These are phyloP conservation scores for Malassezia arunalokei DNA, from an alignment of 1,284 basidiomycete species.

Conservation along the genomic window DNA sequence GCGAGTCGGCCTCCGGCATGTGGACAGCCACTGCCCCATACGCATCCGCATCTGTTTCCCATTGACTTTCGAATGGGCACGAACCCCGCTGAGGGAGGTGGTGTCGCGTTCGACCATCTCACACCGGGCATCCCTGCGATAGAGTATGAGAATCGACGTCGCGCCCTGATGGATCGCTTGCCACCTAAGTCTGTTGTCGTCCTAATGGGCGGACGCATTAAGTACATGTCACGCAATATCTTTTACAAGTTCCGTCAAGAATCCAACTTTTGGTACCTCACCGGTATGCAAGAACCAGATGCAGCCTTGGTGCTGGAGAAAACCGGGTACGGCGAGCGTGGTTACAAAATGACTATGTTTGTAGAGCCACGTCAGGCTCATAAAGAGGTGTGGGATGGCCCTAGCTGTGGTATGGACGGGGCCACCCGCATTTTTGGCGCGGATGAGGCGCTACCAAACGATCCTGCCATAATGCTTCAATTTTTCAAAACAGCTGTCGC, in stretches of 20 bases:
- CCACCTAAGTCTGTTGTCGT: slow-evolving; percentile 69
- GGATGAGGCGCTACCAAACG: slow-evolving; percentile 33
- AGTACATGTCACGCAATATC: slow-evolving; percentile 57
- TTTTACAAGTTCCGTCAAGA: slow-evolving; percentile 66
- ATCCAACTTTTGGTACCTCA: slow-evolving; percentile 41
- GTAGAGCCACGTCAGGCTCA: slow-evolving; percentile 60
- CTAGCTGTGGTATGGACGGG: slow-evolving; percentile 49
- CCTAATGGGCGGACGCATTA: slow-evolving; percentile 64
- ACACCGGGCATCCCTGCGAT: slow-evolving; percentile 69
- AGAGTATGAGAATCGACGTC: slow-evolving; percentile 73
- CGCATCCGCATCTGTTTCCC: slow-evolving; percentile 65
- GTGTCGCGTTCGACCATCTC: slow-evolving; percentile 52
- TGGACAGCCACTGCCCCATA: slow-evolving; percentile 64
- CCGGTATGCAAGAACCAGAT: slow-evolving; percentile 82
- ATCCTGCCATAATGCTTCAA: slow-evolving; percentile 25
- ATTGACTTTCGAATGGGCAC: slow-evolving; percentile 29
- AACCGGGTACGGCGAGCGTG: slow-evolving; percentile 47
- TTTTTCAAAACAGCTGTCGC: slow-evolving; percentile 29
- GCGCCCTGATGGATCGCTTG: slow-evolving; percentile 61
- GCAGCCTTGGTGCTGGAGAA: slow-evolving; percentile 58
- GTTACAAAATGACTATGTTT: slow-evolving; percentile 81
- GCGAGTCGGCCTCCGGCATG: slow-evolving; percentile 38
- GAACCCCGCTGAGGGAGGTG: slow-evolving; percentile 17
- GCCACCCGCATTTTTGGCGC: slow-evolving; percentile 40
- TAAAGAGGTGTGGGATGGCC: slow-evolving; percentile 85